Conservation (phyloP, 2,329 filamentous ascomycete species). For the Fusarium sp. region DNA sequence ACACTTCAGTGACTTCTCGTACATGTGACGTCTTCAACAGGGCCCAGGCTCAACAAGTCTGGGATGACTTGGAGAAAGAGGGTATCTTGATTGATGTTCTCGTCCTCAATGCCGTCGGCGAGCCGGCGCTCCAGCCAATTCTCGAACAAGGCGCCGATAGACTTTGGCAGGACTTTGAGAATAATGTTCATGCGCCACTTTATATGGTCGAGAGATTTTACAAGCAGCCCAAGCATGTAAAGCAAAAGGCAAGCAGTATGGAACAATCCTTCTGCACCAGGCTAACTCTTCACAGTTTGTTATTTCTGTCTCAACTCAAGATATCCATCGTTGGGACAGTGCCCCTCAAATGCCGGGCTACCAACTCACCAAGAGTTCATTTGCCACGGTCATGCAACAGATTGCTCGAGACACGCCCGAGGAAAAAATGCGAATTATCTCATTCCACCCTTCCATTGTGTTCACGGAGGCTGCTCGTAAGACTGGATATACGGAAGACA, state of each 20-base stretch:
- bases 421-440: constrained; percentile 54
- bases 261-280: rapidly evolving
- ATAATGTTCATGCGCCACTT: constrained; percentile 31
- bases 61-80: constrained; percentile 18
- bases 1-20: constrained; percentile 6
- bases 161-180: constrained; percentile 42
- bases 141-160: constrained; percentile 38
- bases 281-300: constrained; percentile 7
- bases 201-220: constrained; percentile 35
- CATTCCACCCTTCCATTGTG: constrained; percentile 55
- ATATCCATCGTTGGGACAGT: constrained; percentile 46
- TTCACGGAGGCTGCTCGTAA: constrained; percentile 48
- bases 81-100: constrained; percentile 21
- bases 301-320: constrained; percentile 31
- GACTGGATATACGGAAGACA: constrained; percentile 39
- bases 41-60: constrained; percentile 8
- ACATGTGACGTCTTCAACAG: constrained; percentile 15
- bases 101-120: constrained; percentile 22
- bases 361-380: constrained; percentile 53
- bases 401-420: constrained; percentile 50
- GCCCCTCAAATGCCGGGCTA: constrained; percentile 47
- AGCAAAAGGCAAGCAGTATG: constrained; percentile 12
- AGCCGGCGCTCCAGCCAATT: constrained; percentile 21
- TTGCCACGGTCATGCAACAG: constrained; percentile 51
- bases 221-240: constrained; percentile 26